Evolutionary conservation across 106 monocot species (phyloP).

Genomic region (Posidonia australis): DNA sequence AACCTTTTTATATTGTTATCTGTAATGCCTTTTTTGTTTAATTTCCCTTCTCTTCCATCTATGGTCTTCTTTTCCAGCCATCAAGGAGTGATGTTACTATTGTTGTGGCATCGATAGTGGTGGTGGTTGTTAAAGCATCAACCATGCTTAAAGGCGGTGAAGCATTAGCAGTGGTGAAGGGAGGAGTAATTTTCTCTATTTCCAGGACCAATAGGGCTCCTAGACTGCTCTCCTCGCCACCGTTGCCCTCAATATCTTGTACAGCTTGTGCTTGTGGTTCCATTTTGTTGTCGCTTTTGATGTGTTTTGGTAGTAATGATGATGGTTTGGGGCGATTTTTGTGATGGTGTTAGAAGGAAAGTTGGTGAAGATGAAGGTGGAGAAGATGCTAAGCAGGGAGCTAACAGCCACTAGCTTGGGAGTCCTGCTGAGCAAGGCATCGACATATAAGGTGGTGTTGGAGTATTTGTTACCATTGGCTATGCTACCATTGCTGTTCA

Average conservation of each 20-base stretch:
- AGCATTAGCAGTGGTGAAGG: too few relatives aligned
- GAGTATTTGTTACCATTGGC: slow-evolving; percentile 20
- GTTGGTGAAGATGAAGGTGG: not conserved
- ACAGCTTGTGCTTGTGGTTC: not conserved
- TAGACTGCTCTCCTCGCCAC: slow-evolving; percentile 39
- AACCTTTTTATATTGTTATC: too few relatives aligned
- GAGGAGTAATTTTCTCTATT: too few relatives aligned
- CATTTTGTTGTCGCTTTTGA: not conserved
- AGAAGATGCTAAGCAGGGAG: slow-evolving; percentile 7
- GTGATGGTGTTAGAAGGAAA: not conserved
- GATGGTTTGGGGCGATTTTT: too few relatives aligned
- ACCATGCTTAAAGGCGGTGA: too few relatives aligned
- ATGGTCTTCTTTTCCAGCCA: too few relatives aligned
- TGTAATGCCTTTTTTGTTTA: too few relatives aligned
- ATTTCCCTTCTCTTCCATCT: too few relatives aligned
- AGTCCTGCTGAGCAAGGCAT: slow-evolving; percentile 7
- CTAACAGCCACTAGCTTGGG: slow-evolving; percentile 8
- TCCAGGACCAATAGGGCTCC: slow-evolving; percentile 47
- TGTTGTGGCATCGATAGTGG: too few relatives aligned
- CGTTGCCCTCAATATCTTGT: slow-evolving; percentile 34
- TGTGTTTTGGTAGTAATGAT: not conserved
- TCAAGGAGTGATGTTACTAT: too few relatives aligned
- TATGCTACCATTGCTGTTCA: slow-evolving; percentile 20
- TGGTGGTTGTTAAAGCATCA: too few relatives aligned
- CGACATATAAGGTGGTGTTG: slow-evolving; percentile 17